These are phyloP conservation scores for Elaphomyces granulatus DNA, from an alignment of 495 filamentous ascomycete genomes.

Conservation along the genomic window DNA sequence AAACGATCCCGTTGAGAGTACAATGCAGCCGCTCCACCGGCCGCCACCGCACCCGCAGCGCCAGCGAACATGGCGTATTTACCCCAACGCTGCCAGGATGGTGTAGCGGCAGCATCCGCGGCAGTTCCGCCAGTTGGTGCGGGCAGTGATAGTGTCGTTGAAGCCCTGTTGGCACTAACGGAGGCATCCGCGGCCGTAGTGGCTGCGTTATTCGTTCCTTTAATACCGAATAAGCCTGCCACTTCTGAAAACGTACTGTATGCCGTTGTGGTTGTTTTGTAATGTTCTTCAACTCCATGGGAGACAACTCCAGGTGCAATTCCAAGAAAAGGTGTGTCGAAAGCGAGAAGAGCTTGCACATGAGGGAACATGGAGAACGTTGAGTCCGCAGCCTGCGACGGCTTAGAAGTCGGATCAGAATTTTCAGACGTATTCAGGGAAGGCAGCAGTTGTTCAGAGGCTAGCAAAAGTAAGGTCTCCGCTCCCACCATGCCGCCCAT, in stretches of 20 bases:
- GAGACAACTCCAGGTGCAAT: conserved; percentile 81
- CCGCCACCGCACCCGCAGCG: conserved; percentile 64
- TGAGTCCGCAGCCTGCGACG: conserved; percentile 13
- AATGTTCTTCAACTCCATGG: conserved; percentile 75
- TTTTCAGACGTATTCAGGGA: conserved; percentile 8
- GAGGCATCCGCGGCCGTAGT: conserved; percentile 4
- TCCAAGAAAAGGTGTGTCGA: conserved; percentile 90
- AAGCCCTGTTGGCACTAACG: conserved; percentile 6
- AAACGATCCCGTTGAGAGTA: conserved; percentile 74
- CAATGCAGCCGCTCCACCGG: conserved; percentile 74
- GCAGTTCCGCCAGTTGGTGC: conserved; percentile 18
- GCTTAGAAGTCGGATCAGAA: conserved; percentile 6
- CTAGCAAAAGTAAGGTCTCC: conserved; percentile 60
- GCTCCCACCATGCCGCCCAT: conserved; percentile 98
- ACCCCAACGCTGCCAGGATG: conserved; percentile 59
- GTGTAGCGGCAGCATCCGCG: conserved; percentile 39
- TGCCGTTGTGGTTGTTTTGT: conserved; percentile 55
- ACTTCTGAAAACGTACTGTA: conserved; percentile 54
- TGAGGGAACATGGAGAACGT: conserved; percentile 45
- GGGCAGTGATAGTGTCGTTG: conserved; percentile 13
- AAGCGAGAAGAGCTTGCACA: conserved; percentile 77
- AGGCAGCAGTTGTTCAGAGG: conserved; percentile 51
- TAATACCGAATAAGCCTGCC: conserved; percentile 45
- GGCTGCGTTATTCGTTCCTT: conserved; percentile 17
- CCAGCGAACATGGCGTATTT: conserved; percentile 73